Base-by-base conservation (phyloP, 2,329 filamentous ascomycete species). In the Colletotrichum cereale region DNA sequence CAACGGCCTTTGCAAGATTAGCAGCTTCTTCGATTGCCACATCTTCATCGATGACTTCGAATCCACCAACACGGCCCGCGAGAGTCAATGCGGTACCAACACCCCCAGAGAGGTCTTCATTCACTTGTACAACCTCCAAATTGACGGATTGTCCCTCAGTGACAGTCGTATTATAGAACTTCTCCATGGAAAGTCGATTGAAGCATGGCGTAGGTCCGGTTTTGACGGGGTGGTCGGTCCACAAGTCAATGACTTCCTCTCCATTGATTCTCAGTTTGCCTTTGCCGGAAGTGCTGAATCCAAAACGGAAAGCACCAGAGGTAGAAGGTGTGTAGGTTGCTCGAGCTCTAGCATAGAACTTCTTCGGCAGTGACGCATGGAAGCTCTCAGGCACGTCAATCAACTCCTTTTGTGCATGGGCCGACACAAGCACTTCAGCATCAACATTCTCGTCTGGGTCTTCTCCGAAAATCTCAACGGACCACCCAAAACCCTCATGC, bases 11-110 rank as follows among this genome's bases (percentile, higher is more conserved):
- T 31, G 94, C 94, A 6, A 92, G 84, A 26, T 87, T 84, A 0
- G 92, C 91, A 0, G 93, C 93, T 67, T 90, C 86, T 60, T 86
- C 82, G 66, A 95, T 90, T 75, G 91, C 88, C 8, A 86, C 84
- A 56, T 88, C 81, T 40, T 86, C 81, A 74, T 90, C 85, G 55
- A 91, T 86, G 50, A 88, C 84, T 74, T 86, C 87, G 77, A 85
- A 87, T 16, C 87, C 89, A 42, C 91, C 90, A 24, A 93, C 83
- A 47, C 90, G 85, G 1, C 74, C 75, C 67, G 24, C 77, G 57
- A 36, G 74, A 26, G 57, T 76, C 71, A 69, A 77, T 66, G 68
- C 74, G 38, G 50, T 78, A 58, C 68, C 72, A 6, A 73, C 70
- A 0, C 76, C 74, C 0, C 77, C 77, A 6, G 74, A 58, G 0